phyloP scores from a whole-genome alignment of 345 rosid species.

The Camelina sativa region DNA sequence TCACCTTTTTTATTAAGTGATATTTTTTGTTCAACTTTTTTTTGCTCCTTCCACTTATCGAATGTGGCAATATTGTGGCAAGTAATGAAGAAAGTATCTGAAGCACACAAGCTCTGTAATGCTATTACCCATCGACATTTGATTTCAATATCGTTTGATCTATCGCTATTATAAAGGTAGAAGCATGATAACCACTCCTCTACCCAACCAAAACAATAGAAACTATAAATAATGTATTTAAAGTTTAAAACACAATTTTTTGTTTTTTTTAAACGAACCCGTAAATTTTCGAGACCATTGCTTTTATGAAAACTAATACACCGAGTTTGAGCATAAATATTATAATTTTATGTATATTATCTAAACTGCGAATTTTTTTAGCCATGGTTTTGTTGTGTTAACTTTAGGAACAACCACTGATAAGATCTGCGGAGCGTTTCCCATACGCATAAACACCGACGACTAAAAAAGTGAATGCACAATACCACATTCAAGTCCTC shows the following conservation, averaged over 20 bases:
- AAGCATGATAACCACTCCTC: constrained; percentile 28
- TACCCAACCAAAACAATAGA: neutral
- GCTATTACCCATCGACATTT: constrained; percentile 16
- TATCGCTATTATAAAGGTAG: constrained; percentile 17
- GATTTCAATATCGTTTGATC: constrained; percentile 23
- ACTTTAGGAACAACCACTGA: neutral
- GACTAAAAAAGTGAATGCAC: neutral
- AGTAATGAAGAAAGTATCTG: constrained; percentile 7
- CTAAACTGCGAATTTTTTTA: neutral
- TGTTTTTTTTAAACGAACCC: neutral
- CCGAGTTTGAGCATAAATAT: neutral
- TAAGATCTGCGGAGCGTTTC: neutral
- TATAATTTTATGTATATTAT: neutral
- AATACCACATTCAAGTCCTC: neutral
- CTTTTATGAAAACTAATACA: neutral
- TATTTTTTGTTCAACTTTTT: constrained; percentile 19
- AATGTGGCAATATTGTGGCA: constrained; percentile 28
- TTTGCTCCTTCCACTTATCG: constrained; percentile 41
- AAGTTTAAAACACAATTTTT: neutral
- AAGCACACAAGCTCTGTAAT: constrained; percentile 9
- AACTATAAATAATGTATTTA: neutral
- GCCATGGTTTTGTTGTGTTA: neutral
- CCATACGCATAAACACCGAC: neutral
- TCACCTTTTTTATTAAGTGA: constrained; percentile 22
- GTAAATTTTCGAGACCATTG: neutral